A percentile compares a stretch with the other conserved stretches of the same genome.
Evolutionary conservation across 139 green algal species (phyloP).

Genomic region (Chlamydomonas asymmetrica): DNA sequence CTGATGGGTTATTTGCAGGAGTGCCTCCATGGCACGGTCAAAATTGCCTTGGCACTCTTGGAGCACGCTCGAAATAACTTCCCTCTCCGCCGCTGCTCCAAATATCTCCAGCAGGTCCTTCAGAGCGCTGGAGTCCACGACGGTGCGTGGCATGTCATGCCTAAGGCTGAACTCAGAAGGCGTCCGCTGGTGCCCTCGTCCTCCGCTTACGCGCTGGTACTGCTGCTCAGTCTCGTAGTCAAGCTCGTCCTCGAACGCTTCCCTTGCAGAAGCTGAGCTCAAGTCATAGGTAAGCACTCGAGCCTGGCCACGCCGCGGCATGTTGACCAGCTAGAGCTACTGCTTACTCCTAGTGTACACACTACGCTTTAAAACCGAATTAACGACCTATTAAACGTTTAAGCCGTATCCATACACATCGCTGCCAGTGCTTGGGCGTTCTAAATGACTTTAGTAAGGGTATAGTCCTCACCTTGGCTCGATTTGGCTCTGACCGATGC

Average conservation of each 20-base stretch:
- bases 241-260: slow-evolving; percentile 37
- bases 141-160: background rate
- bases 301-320: no score
- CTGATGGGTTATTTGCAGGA: slow-evolving; percentile 2
- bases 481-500: no score
- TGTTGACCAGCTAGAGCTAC: no score
- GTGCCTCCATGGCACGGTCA: slow-evolving; percentile 1
- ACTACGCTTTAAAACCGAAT: no score
- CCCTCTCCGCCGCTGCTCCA: slow-evolving; percentile 14
- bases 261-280: slow-evolving; percentile 1
- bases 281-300: slow-evolving; percentile 29
- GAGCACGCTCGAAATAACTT: slow-evolving; percentile 14
- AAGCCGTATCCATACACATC: no score
- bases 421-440: no score
- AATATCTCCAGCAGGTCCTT: slow-evolving; percentile 40
- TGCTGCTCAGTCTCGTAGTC: slow-evolving; percentile 12
- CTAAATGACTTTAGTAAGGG: no score
- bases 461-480: no score
- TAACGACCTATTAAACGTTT: no score
- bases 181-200: background rate
- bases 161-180: background rate
- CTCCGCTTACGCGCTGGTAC: background rate
- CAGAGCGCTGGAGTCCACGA: slow-evolving; percentile 7
- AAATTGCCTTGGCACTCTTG: background rate
- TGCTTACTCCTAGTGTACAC: no score